A percentile compares a stretch with the other conserved stretches of the same genome.
These are phyloP conservation scores for Pneumocystis jirovecii DNA, from an alignment of 1,139 yeast genomes.

Conservation along the genomic window DNA sequence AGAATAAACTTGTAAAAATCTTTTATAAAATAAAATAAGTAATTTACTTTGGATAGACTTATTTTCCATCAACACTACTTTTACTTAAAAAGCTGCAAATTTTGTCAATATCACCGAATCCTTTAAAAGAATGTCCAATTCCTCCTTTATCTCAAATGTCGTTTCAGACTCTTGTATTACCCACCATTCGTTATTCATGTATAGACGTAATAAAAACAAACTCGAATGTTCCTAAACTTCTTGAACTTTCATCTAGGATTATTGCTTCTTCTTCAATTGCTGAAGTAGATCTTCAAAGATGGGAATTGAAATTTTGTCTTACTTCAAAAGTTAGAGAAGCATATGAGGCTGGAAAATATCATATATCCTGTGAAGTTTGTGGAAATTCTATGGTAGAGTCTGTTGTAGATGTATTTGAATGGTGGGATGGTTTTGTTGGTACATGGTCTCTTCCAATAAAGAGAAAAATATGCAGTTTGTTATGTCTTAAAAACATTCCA, in stretches of 20 bases:
- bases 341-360: not conserved
- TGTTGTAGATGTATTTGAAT: not conserved
- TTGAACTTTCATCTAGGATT: not conserved
- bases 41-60: not conserved
- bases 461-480: not conserved
- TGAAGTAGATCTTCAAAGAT: not conserved
- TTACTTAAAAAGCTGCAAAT: not conserved
- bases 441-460: not conserved
- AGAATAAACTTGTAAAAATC: not conserved
- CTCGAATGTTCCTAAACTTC: not conserved
- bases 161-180: not conserved
- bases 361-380: not conserved
- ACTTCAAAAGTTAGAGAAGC: not conserved
- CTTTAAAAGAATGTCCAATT: not conserved
- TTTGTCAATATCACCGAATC: not conserved
- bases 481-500: not conserved
- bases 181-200: not conserved
- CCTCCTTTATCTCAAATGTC: not conserved
- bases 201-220: not conserved
- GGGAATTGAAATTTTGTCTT: not conserved
- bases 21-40: not conserved
- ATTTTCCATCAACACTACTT: not conserved
- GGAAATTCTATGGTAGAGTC: not conserved
- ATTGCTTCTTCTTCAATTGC: not conserved
- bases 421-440: not conserved